These are phyloP conservation scores for Cardamine occulta DNA, from an alignment of 345 rosid genomes.

Conservation along the genomic window DNA sequence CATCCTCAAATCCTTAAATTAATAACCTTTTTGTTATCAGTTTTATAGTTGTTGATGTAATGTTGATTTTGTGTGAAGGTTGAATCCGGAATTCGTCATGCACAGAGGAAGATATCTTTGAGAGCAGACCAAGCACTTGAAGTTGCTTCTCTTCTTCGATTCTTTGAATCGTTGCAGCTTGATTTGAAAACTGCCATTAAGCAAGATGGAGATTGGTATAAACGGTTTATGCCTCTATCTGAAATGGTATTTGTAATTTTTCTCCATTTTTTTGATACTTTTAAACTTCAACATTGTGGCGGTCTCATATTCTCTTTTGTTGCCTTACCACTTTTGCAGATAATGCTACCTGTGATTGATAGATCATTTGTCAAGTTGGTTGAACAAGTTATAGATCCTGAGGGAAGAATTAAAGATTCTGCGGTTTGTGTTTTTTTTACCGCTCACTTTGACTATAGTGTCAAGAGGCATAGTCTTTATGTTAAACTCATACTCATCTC, in stretches of 20 bases:
- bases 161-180: constrained; percentile 64
- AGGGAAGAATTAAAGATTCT: constrained; percentile 83
- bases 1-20: not conserved
- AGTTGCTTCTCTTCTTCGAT: constrained; percentile 60
- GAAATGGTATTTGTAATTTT: constrained; percentile 56
- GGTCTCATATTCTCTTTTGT: constrained; percentile 2
- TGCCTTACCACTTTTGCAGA: constrained; percentile 49
- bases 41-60: not conserved
- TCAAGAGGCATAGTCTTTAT: constrained; percentile 20
- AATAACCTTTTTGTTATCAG: not conserved
- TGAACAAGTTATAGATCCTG: constrained; percentile 70
- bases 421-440: constrained; percentile 59
- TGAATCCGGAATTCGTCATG: constrained; percentile 56
- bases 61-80: constrained; percentile 50
- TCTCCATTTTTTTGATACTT: not conserved
- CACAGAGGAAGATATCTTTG: constrained; percentile 52
- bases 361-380: constrained; percentile 60
- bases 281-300: constrained; percentile 4
- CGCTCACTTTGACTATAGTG: constrained; percentile 6
- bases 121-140: constrained; percentile 67
- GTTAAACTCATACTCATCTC: constrained; percentile 30
- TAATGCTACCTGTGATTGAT: constrained; percentile 59
- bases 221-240: constrained; percentile 75
- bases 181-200: constrained; percentile 69
- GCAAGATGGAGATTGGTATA: constrained; percentile 70